phyloP scores from a whole-genome alignment of 768 basidiomycete species.

The Tulasnella sp. region DNA sequence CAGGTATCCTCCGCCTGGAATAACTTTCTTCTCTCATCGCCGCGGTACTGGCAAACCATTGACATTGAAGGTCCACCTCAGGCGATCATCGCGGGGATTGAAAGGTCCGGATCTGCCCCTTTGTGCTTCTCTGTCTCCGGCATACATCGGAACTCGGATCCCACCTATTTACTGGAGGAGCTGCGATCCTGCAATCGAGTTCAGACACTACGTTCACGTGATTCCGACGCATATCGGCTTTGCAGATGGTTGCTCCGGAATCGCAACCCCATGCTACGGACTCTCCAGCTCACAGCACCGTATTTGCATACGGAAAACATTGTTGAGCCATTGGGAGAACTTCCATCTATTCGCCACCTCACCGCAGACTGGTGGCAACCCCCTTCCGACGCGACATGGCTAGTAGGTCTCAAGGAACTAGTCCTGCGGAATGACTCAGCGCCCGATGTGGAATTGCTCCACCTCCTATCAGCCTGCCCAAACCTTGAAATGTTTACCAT shows the following conservation, averaged over 20 bases:
- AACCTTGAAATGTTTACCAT: background rate
- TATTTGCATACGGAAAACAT: too few species aligned
- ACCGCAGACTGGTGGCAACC: background rate
- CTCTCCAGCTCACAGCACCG: background rate
- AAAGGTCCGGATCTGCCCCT: too few species aligned
- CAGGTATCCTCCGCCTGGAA: background rate
- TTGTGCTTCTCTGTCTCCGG: too few species aligned
- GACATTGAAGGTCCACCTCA: background rate
- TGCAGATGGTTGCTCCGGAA: background rate
- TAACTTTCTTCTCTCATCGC: background rate
- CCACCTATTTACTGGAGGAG: too few species aligned
- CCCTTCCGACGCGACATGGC: background rate
- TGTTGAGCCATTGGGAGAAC: background rate
- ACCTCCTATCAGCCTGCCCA: background rate
- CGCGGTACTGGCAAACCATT: background rate
- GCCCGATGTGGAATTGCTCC: background rate
- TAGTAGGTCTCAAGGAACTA: background rate
- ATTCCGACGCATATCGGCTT: too few species aligned
- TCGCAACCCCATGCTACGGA: background rate
- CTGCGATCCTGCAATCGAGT: too few species aligned
- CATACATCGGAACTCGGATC: too few species aligned
- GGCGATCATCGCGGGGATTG: too few species aligned
- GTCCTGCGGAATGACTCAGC: background rate
- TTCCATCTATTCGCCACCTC: background rate
- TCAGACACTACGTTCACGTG: background rate